Conservation (phyloP, 2,329 filamentous ascomycete genomes). For the Alternaria burnsii region DNA sequence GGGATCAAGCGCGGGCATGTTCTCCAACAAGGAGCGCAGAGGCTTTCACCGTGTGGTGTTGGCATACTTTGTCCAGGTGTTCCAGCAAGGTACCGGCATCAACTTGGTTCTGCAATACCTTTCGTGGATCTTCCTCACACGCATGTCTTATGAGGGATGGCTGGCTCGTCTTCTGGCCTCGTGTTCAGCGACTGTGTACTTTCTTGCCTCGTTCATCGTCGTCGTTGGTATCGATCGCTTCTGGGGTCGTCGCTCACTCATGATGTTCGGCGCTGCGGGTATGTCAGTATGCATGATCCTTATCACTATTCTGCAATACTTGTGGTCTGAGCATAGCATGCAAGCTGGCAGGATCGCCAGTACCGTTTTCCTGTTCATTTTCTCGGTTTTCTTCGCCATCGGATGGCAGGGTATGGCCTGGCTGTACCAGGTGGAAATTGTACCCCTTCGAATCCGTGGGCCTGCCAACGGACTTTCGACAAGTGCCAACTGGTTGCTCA, state of each 20-base stretch:
- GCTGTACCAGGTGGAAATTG: slow-evolving; percentile 74
- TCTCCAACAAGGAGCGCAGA: slow-evolving; percentile 48
- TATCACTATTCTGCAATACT: slow-evolving; percentile 37
- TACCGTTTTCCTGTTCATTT: slow-evolving; percentile 81
- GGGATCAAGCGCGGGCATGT: slow-evolving; percentile 33
- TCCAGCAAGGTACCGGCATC: slow-evolving; percentile 53
- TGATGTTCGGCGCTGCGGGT: slow-evolving; percentile 49
- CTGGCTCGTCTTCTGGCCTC: slow-evolving; percentile 53
- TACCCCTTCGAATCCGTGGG: slow-evolving; percentile 85
- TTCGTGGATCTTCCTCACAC: slow-evolving; percentile 61
- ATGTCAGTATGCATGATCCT: slow-evolving; percentile 48
- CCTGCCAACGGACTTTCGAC: slow-evolving; percentile 87
- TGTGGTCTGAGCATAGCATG: slow-evolving; percentile 31
- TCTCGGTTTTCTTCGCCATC: slow-evolving; percentile 88
- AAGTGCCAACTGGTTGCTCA: slow-evolving; percentile 85
- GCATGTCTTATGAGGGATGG: slow-evolving; percentile 58
- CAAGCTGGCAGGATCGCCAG: slow-evolving; percentile 47
- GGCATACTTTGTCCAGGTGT: slow-evolving; percentile 54
- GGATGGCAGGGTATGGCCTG: slow-evolving; percentile 81
- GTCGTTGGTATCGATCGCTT: slow-evolving; percentile 50
- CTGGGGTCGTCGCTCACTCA: slow-evolving; percentile 46
- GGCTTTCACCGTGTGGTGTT: slow-evolving; percentile 54
- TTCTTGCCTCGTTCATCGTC: slow-evolving; percentile 48
- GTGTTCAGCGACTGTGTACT: slow-evolving; percentile 51
- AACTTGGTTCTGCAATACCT: slow-evolving; percentile 50